phyloP scores from a whole-genome alignment of 495 filamentous ascomycete species.

The Podospora pseudocomata region DNA sequence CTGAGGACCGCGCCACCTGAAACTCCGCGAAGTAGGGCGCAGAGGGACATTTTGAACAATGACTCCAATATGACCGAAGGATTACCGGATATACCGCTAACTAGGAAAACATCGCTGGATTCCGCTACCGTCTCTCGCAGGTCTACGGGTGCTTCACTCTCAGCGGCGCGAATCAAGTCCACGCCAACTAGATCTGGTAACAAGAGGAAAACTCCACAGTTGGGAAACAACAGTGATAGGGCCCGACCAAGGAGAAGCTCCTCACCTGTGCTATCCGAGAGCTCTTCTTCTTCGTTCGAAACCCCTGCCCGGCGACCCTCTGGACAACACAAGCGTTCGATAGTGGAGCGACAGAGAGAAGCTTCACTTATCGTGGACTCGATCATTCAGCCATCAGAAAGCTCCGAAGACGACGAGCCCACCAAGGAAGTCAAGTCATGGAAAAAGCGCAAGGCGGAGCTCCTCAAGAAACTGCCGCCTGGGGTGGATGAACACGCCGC shows the following conservation, averaged over 20 bases:
- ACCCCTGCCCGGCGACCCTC: conserved; percentile 10
- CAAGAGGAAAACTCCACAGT: conserved; percentile 6
- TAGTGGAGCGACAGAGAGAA: conserved; percentile 9
- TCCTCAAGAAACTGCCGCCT: conserved; percentile 72
- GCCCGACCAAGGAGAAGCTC: conserved; percentile 5
- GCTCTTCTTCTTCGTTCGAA: conserved; percentile 17
- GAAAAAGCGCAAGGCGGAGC: conserved; percentile 45
- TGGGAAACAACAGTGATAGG: conserved; percentile 10
- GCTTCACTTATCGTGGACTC: conserved; percentile 20
- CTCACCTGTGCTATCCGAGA: conserved; percentile 23
- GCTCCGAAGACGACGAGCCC: conserved; percentile 28
- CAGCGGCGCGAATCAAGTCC: conserved; percentile 11
- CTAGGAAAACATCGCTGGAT: conserved; percentile 22
- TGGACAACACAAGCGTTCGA: conserved; percentile 1
- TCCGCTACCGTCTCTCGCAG: conserved; percentile 18
- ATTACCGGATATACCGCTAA: background rate
- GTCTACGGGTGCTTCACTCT: conserved; percentile 11
- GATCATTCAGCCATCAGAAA: conserved; percentile 17
- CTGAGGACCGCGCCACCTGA: conserved; percentile 15
- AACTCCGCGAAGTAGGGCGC: conserved; percentile 17
- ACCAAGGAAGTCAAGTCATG: conserved; percentile 46
- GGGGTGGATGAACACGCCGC: conserved; percentile 80
- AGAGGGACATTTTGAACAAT: conserved; percentile 15
- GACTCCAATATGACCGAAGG: conserved; percentile 9
- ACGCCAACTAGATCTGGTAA: conserved; percentile 15